Percentiles rank a stretch among this genome's conserved stretches.
Evolutionary conservation across 2,329 filamentous ascomycete genomes (phyloP).

Genomic region (Aspergillus spinulosporus): DNA sequence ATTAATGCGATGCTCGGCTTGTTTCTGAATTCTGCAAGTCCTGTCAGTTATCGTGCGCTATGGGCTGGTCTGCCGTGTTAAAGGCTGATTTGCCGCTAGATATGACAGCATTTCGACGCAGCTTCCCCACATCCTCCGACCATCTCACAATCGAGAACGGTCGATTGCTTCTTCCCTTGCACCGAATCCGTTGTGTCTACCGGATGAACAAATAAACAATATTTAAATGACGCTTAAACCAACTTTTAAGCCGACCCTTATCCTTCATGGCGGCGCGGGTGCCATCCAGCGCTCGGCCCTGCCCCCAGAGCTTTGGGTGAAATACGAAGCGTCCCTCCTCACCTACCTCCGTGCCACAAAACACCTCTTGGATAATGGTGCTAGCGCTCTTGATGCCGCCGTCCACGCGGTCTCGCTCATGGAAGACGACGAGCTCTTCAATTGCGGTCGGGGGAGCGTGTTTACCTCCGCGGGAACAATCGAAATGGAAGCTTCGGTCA

Average conservation of each 20-base stretch:
- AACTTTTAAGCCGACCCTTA: constrained; percentile 57
- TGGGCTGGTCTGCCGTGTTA: background rate
- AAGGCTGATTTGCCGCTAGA: constrained; percentile 6
- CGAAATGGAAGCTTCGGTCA: constrained; percentile 82
- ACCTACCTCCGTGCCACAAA: constrained; percentile 57
- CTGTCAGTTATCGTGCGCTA: background rate
- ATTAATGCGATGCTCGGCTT: constrained; percentile 29
- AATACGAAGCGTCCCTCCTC: constrained; percentile 62
- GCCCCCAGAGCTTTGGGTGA: constrained; percentile 57
- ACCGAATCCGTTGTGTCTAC: background rate
- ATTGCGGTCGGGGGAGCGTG: constrained; percentile 78
- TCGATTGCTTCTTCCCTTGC: background rate
- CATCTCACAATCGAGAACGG: background rate
- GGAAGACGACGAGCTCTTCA: constrained; percentile 81
- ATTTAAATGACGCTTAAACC: background rate
- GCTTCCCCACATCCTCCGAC: background rate
- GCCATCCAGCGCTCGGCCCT: constrained; percentile 64
- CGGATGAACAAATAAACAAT: background rate
- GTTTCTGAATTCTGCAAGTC: background rate
- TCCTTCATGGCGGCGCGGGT: constrained; percentile 73
- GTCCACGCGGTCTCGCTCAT: constrained; percentile 73
- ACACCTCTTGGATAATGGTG: constrained; percentile 42
- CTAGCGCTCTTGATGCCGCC: constrained; percentile 70
- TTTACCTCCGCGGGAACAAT: constrained; percentile 81
- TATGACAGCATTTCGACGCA: background rate